Evolutionary conservation across 768 basidiomycete species (phyloP).

Genomic region (Boletus sp.): DNA sequence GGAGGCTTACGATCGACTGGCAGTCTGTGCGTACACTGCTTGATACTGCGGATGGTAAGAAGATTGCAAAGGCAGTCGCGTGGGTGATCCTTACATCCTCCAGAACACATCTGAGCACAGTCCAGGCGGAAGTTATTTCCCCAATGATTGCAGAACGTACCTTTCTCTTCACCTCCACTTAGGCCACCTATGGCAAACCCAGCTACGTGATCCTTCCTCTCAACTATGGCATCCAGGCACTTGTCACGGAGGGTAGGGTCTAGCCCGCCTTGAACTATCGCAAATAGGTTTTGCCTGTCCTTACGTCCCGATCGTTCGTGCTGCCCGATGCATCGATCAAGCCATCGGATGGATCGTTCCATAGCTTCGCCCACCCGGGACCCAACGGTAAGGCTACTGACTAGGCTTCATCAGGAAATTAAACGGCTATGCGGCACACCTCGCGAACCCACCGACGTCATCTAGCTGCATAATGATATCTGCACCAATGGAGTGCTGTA

Average conservation of each 20-base stretch:
- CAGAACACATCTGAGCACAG: conserved; percentile 68
- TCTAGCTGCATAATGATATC: conserved; percentile 96
- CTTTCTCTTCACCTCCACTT: conserved; percentile 91
- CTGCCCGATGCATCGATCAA: conserved; percentile 79
- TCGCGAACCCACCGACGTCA: conserved; percentile 67
- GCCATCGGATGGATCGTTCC: conserved; percentile 85
- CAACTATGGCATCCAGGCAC: conserved; percentile 80
- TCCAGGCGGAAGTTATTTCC: conserved; percentile 4
- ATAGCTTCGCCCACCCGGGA: conserved; percentile 85
- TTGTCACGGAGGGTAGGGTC: conserved; percentile 65
- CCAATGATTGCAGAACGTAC: conserved; percentile 34
- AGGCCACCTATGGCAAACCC: conserved; percentile 91
- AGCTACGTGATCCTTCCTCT: conserved; percentile 70
- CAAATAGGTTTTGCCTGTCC: conserved; percentile 78
- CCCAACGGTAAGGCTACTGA: conserved; percentile 76
- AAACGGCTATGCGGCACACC: neutral
- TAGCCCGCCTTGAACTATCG: conserved; percentile 88
- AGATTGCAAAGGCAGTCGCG: neutral
- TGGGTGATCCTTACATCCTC: conserved; percentile 57
- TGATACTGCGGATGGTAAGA: conserved; percentile 50
- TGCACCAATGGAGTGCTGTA: conserved; percentile 87
- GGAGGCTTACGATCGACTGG: conserved; percentile 66
- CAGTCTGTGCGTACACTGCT: conserved; percentile 74
- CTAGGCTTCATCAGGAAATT: conserved; percentile 34
- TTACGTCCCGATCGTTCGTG: conserved; percentile 68